A percentile compares a stretch with the other conserved stretches of the same genome.
Evolutionary conservation across 495 filamentous ascomycete genomes (phyloP).

Genomic region (Podospora pseudoanserina): DNA sequence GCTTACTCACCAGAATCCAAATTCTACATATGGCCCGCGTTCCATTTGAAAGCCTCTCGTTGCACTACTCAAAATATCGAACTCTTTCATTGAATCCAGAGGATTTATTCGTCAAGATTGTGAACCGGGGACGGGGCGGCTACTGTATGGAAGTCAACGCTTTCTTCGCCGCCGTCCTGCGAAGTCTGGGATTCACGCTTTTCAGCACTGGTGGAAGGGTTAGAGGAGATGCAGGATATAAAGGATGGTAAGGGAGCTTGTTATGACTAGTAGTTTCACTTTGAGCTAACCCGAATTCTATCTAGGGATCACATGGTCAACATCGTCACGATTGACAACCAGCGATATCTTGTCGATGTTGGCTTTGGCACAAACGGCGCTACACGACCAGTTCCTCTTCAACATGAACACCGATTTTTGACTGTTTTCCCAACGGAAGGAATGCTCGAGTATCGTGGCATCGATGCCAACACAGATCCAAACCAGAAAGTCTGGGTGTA

Average conservation of each 20-base stretch:
- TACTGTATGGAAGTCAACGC: conserved; percentile 76
- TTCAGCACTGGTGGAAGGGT: conserved; percentile 46
- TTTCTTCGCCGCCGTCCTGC: conserved; percentile 62
- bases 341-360: conserved; percentile 63
- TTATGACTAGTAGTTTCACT: not conserved
- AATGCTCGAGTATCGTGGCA: conserved; percentile 25
- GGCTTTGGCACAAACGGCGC: conserved; percentile 57
- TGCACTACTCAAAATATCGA: conserved; percentile 49
- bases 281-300: not conserved
- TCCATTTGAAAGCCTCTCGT: conserved; percentile 66
- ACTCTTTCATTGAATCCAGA: conserved; percentile 53
- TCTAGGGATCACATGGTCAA: conserved; percentile 66
- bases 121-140: conserved; percentile 52
- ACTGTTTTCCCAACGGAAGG: conserved; percentile 13
- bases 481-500: conserved; percentile 43
- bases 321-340: conserved; percentile 54
- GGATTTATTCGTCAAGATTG: conserved; percentile 61
- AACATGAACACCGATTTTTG: conserved; percentile 14
- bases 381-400: conserved; percentile 32
- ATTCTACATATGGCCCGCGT: conserved; percentile 54
- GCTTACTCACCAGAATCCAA: conserved; percentile 40
- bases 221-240: conserved; percentile 27
- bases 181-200: conserved; percentile 57
- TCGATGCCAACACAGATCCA: conserved; percentile 30
- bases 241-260: conserved; percentile 32